These are phyloP conservation scores for Athelia psychrophila DNA, from an alignment of 1,284 basidiomycete genomes.

Conservation along the genomic window DNA sequence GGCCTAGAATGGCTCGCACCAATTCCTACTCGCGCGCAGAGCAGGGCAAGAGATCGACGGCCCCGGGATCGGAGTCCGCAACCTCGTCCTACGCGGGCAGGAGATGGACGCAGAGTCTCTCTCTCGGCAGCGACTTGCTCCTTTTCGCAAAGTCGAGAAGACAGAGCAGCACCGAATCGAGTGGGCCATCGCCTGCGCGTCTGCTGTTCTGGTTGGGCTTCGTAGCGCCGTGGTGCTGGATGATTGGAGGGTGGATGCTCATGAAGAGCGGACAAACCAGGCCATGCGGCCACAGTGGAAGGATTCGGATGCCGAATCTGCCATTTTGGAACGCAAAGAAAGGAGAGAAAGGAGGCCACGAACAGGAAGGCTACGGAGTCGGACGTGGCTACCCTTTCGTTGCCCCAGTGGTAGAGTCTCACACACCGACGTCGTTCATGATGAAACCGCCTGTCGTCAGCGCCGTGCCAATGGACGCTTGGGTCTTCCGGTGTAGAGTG, in stretches of 20 bases:
- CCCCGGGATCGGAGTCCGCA: background rate
- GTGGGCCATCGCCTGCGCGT: slow-evolving; percentile 42
- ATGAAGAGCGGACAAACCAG: slow-evolving; percentile 32
- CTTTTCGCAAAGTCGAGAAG: slow-evolving; percentile 23
- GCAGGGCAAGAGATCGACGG: background rate
- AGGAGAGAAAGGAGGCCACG: background rate
- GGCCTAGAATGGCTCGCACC: slow-evolving; percentile 4
- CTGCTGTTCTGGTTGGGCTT: slow-evolving; percentile 72
- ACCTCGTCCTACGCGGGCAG: slow-evolving; percentile 19
- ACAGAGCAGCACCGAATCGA: slow-evolving; percentile 14
- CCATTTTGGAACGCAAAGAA: background rate
- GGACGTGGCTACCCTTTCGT: background rate
- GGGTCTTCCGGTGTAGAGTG: background rate
- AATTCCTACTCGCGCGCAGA: slow-evolving; percentile 21
- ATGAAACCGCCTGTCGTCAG: background rate
- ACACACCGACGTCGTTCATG: background rate
- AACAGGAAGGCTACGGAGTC: background rate
- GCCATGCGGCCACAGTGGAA: background rate
- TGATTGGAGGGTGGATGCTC: slow-evolving; percentile 71
- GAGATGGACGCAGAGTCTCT: slow-evolving; percentile 26
- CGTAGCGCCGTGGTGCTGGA: slow-evolving; percentile 62
- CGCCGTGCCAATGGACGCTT: background rate
- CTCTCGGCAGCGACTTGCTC: slow-evolving; percentile 31
- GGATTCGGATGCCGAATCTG: background rate
- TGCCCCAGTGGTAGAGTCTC: background rate